These are phyloP conservation scores for Fagopyrum tataricum DNA, from an alignment of 148 eudicot species.

Conservation along the genomic window DNA sequence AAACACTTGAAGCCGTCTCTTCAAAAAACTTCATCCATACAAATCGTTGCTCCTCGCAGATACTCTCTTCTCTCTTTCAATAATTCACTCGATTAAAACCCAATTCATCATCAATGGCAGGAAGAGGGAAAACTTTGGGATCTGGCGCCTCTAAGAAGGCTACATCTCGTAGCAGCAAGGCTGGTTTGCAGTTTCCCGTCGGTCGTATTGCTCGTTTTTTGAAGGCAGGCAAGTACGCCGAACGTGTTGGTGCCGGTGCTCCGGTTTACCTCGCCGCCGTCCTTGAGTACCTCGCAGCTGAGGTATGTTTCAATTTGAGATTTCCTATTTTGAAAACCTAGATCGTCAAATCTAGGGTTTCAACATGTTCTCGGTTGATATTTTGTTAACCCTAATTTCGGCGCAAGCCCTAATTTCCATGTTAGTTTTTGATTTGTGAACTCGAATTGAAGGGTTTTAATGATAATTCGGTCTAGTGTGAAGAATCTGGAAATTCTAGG, in stretches of 20 bases:
- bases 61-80: neutral
- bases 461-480: neutral
- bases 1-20: neutral
- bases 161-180: slow-evolving; percentile 70
- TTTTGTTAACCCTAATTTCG: neutral
- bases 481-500: neutral
- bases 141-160: slow-evolving; percentile 74
- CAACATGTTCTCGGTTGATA: neutral
- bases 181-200: slow-evolving; percentile 81
- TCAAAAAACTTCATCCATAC: neutral
- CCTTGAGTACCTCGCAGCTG: slow-evolving; percentile 85
- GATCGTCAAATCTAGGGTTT: slow-evolving; percentile 16
- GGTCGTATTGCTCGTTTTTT: slow-evolving; percentile 79
- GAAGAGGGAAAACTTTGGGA: slow-evolving; percentile 76
- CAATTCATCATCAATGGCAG: slow-evolving; percentile 38
- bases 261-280: slow-evolving; percentile 88
- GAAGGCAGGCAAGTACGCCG: slow-evolving; percentile 86
- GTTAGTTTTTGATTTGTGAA: neutral
- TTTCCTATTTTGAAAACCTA: neutral
- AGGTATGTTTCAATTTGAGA: slow-evolving; percentile 30
- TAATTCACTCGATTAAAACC: neutral
- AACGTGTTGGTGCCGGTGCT: slow-evolving; percentile 89
- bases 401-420: neutral
- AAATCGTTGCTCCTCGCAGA: neutral
- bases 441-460: neutral